Evolutionary conservation across 1,284 basidiomycete genomes (phyloP).

Genomic region (Ustilago vetiveriae): DNA sequence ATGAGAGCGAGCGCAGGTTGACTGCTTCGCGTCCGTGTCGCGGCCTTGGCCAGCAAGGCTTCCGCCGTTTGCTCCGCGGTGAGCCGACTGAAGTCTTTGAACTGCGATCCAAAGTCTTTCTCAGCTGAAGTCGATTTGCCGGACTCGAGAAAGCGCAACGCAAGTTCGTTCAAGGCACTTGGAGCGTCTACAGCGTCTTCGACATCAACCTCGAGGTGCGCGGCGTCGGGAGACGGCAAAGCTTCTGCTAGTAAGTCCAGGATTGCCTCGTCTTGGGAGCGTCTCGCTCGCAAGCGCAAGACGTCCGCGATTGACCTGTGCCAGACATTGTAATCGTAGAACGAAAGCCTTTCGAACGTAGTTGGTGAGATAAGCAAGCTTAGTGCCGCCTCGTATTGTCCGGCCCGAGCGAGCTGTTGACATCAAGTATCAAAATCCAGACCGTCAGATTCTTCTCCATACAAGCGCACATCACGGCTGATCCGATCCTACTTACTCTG

Average conservation of each 20-base stretch:
- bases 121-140: slow-evolving; percentile 13
- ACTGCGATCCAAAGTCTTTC: slow-evolving; percentile 13
- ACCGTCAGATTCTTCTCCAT: too few relatives aligned
- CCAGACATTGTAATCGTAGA: slow-evolving; percentile 31
- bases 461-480: too few relatives aligned
- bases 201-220: slow-evolving; percentile 8
- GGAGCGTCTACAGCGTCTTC: slow-evolving; percentile 40
- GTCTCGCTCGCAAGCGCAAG: slow-evolving; percentile 27
- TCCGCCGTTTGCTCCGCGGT: slow-evolving; percentile 28
- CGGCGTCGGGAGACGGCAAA: slow-evolving; percentile 2
- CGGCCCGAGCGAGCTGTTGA: slow-evolving; percentile 19
- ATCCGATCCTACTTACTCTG: slow-evolving; percentile 20
- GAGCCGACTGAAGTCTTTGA: slow-evolving; percentile 18
- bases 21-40: slow-evolving; percentile 8
- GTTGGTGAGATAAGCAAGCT: slow-evolving; percentile 17
- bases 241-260: slow-evolving; percentile 13
- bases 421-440: not conserved
- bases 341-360: slow-evolving; percentile 21
- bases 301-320: slow-evolving; percentile 19
- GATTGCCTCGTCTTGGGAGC: slow-evolving; percentile 23
- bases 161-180: slow-evolving; percentile 25
- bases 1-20: slow-evolving; percentile 27
- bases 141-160: slow-evolving; percentile 29
- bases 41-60: slow-evolving; percentile 26
- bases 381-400: slow-evolving; percentile 38